These are phyloP conservation scores for Coemansia sp. DNA, from an alignment of 192 early-diverging fungal genomes.

Conservation along the genomic window DNA sequence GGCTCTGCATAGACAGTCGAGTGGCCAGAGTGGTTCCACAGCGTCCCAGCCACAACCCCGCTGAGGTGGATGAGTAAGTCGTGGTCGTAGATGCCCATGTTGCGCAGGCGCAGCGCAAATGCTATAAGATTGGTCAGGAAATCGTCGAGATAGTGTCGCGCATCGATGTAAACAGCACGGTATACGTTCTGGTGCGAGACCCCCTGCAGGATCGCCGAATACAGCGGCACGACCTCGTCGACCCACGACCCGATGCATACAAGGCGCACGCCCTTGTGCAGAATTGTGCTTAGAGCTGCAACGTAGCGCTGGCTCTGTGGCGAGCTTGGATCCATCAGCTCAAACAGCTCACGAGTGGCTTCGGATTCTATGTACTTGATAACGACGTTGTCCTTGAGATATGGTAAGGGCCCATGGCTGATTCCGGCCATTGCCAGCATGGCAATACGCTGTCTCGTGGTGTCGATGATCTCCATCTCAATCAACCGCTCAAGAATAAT, in stretches of 20 bases:
- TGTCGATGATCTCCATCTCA: conserved; percentile 62
- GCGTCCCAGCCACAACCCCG: conserved; percentile 80
- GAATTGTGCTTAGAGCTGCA: conserved; percentile 64
- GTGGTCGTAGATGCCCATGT: conserved; percentile 84
- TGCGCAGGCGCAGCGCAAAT: conserved; percentile 84
- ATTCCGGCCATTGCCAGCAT: conserved; percentile 94
- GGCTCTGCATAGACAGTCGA: conserved; percentile 91
- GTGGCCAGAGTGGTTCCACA: conserved; percentile 88
- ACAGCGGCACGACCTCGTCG: conserved; percentile 94
- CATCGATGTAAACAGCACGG: conserved; percentile 89
- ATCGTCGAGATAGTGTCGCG: conserved; percentile 73
- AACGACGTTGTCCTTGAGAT: conserved; percentile 76
- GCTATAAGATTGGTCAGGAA: conserved; percentile 86
- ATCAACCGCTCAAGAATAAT: conserved; percentile 76
- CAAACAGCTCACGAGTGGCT: conserved; percentile 89
- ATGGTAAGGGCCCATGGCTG: conserved; percentile 84
- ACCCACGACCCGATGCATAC: conserved; percentile 85
- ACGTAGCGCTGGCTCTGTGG: conserved; percentile 69
- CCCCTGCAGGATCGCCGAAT: conserved; percentile 70
- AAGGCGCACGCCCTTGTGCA: conserved; percentile 69
- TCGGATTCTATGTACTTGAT: conserved; percentile 89
- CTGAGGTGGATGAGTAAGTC: conserved; percentile 82
- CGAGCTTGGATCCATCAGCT: conserved; percentile 81
- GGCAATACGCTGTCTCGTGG: conserved; percentile 66
- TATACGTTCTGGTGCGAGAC: conserved; percentile 78